Conservation (phyloP, 1,284 basidiomycete genomes). For the Inonotus hispidus region DNA sequence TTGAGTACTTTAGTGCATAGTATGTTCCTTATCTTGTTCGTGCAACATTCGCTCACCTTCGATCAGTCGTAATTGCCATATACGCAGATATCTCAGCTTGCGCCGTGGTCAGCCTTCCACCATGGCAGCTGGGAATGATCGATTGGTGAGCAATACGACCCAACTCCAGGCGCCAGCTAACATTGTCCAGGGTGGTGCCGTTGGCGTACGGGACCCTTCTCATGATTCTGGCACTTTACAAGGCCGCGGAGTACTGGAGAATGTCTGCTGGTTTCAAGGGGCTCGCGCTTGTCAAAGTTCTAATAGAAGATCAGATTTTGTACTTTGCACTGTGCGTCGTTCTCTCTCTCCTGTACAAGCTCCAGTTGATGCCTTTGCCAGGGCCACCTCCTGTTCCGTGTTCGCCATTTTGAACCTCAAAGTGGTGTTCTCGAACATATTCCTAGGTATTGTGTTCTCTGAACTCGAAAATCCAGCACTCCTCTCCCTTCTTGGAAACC, state of each 20-base stretch:
- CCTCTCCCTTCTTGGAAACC: not conserved
- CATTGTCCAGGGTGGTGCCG: not conserved
- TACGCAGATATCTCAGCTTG: not conserved
- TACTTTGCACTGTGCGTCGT: not conserved
- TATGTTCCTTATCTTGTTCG: not conserved
- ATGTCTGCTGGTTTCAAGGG: not conserved
- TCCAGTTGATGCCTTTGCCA: not conserved
- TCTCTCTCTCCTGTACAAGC: not conserved
- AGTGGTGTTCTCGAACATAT: not conserved
- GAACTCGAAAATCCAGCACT: slow-evolving; percentile 1
- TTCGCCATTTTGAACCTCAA: not conserved
- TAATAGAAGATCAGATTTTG: slow-evolving; percentile 1
- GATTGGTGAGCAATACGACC: not conserved
- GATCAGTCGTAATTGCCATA: not conserved
- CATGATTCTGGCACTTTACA: not conserved
- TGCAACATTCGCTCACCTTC: not conserved
- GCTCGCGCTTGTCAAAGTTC: not conserved
- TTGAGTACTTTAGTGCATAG: not conserved
- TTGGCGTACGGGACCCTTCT: not conserved
- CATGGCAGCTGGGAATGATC: not conserved
- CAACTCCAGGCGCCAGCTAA: not conserved
- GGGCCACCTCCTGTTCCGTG: not conserved
- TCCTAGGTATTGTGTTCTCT: not conserved
- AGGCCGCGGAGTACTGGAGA: slow-evolving; percentile 1
- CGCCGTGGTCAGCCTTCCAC: too few species aligned